Percentiles rank a stretch among this genome's conserved stretches.
Conservation (phyloP, 768 basidiomycete genomes). For the Rhizopogon vulgaris region DNA sequence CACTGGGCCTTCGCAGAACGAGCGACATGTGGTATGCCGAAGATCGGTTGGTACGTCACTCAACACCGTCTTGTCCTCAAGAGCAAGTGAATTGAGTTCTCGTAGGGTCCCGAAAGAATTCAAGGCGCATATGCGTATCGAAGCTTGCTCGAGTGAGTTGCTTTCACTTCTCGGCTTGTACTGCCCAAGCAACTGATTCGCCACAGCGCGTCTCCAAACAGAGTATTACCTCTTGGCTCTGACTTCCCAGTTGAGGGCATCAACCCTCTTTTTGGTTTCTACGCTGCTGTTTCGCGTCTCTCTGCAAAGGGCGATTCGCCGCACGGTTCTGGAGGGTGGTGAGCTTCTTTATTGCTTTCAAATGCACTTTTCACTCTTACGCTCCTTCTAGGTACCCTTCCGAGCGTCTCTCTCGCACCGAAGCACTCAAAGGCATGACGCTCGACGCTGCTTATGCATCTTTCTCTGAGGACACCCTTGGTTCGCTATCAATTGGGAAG, state of each 20-base stretch:
- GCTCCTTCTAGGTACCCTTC: slow-evolving; percentile 60
- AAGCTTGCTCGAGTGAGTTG: slow-evolving; percentile 60
- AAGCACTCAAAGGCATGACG: slow-evolving; percentile 90
- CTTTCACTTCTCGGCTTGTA: neutral
- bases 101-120: slow-evolving; percentile 72
- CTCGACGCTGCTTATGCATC: slow-evolving; percentile 85
- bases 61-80: neutral
- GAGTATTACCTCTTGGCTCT: slow-evolving; percentile 74
- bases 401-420: slow-evolving; percentile 68
- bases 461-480: slow-evolving; percentile 65
- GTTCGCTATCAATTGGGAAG: slow-evolving; percentile 72
- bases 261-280: slow-evolving; percentile 85
- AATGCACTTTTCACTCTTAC: neutral
- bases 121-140: slow-evolving; percentile 89
- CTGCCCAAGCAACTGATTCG: neutral
- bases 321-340: slow-evolving; percentile 83
- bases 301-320: slow-evolving; percentile 68
- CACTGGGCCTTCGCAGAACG: slow-evolving; percentile 38
- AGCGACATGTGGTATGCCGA: slow-evolving; percentile 95
- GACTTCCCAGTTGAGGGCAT: slow-evolving; percentile 94
- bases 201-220: slow-evolving; percentile 43
- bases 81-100: neutral
- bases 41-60: slow-evolving; percentile 51
- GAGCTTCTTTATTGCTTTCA: slow-evolving; percentile 14
- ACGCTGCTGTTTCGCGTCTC: slow-evolving; percentile 78